Evolutionary conservation across 768 basidiomycete genomes (phyloP), one percentile per base, ranked within the genome.

Genomic region (Lentinula boryana): DNA sequence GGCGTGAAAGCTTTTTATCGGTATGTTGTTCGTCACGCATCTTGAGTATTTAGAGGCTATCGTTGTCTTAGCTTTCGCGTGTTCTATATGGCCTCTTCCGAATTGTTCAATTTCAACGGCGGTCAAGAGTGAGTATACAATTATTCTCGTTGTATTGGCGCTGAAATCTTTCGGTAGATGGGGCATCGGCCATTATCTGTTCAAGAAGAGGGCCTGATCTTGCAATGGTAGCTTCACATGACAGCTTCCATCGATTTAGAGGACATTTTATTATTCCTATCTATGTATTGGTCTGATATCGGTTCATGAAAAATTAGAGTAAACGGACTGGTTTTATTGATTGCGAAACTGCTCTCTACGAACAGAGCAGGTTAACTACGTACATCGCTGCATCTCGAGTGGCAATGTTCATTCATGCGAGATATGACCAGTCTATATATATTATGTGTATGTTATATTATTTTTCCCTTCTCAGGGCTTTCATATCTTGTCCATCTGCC

Each of bases 21-120:
- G 81, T 79, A 41, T n/a, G 55, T 27, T 41, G n/a, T 21, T 21
- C 12, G 0, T 21, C 23, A 15, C 5, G 50, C 5, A 31, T 32
- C 27, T 27, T 27, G 27, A 27, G 27, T 27, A 27, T 27, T 27
- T 27, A 27, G 27, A 27, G 36, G 44, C 36, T 60, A 5, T 21
- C 35, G 16, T 35, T 21, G 31, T 23, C 27, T 46, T 16, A 84
- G 85, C 62, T 88, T 87, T 69, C 75, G 87, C 15, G 84, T 88
- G 9, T 89, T 89, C 70, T 89, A 86, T 67, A 78, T 89, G 70
- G 85, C 87, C 9, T 87, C 85, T 65, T 83, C 84, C 1, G 88
- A 89, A 68, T 74, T 89, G 53, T 91, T 89, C 68, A 82, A 74
- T 9, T 72, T 84, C 70, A 78, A 87, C 64, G 68, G 68, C 4